Conservation (phyloP, 805 yeast genomes). For the Ogataea pignaliae region DNA sequence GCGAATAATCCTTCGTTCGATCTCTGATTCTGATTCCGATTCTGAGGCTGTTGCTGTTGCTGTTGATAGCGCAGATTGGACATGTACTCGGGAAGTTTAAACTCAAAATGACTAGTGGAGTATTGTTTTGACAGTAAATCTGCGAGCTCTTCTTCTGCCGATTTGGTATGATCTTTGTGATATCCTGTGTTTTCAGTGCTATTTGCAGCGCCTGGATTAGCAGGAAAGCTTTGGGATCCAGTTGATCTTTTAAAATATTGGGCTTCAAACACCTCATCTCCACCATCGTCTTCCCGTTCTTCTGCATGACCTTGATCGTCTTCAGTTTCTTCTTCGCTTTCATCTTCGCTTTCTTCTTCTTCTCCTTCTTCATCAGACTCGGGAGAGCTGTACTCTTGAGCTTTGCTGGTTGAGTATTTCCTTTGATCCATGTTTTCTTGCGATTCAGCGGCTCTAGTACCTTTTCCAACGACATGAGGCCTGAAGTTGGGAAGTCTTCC, state of each 20-base stretch:
- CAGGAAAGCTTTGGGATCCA: too few relatives aligned
- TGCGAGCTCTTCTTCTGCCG: background rate
- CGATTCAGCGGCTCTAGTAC: background rate
- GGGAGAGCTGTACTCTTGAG: too few relatives aligned
- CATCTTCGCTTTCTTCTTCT: too few relatives aligned
- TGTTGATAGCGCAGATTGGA: background rate
- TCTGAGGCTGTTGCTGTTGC: too few relatives aligned
- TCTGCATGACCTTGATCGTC: too few relatives aligned
- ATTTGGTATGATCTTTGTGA: background rate
- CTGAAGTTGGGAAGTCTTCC: constrained; percentile 19
- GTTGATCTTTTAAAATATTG: too few relatives aligned
- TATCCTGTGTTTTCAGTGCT: background rate
- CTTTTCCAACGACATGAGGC: constrained; percentile 1
- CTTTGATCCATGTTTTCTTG: background rate
- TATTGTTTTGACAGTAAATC: background rate
- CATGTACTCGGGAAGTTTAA: background rate
- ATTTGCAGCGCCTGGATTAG: background rate
- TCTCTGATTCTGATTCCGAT: too few relatives aligned
- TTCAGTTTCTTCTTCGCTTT: too few relatives aligned
- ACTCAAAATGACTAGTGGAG: background rate
- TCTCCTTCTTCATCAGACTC: too few relatives aligned
- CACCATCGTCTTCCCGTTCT: too few relatives aligned
- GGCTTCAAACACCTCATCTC: too few relatives aligned
- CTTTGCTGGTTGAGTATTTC: background rate
- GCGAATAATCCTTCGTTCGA: background rate